phyloP scores from a whole-genome alignment of 2,329 filamentous ascomycete genomes.

The Achaetomium macrosporum region DNA sequence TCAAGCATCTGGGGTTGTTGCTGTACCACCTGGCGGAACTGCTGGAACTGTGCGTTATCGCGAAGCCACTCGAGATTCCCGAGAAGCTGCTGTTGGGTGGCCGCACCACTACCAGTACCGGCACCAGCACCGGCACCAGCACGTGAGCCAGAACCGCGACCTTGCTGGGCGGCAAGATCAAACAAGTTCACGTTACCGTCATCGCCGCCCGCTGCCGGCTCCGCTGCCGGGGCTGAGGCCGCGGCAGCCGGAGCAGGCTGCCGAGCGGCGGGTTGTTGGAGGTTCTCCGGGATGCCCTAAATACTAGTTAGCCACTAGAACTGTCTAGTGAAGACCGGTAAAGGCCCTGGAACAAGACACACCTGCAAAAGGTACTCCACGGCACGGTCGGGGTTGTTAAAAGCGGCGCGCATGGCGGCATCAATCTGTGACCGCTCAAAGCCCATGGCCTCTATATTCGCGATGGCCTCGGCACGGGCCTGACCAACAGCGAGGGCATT shows the following conservation, averaged over 20 bases:
- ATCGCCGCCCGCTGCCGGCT: constrained; percentile 41
- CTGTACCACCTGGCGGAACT: constrained; percentile 93
- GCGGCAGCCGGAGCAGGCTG: constrained; percentile 34
- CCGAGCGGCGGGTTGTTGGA: constrained; percentile 45
- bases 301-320: constrained; percentile 9
- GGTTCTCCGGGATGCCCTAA: constrained; percentile 84
- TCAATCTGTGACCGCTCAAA: constrained; percentile 86
- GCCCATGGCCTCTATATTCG: constrained; percentile 96
- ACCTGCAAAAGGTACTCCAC: constrained; percentile 92
- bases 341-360: constrained; percentile 34
- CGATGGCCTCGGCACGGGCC: constrained; percentile 73
- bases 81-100: constrained; percentile 45
- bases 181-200: constrained; percentile 80
- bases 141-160: constrained; percentile 38
- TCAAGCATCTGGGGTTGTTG: constrained; percentile 98
- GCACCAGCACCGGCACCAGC: constrained; percentile 38
- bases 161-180: constrained; percentile 80
- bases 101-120: constrained; percentile 41
- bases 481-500: constrained; percentile 82
- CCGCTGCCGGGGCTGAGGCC: constrained; percentile 16
- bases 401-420: constrained; percentile 90
- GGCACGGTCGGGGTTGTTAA: constrained; percentile 93
- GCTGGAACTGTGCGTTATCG: constrained; percentile 95
- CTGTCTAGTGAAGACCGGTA: not conserved
- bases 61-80: constrained; percentile 89